Conservation (phyloP, 257 asterid species). For the Ehretia macrophylla region DNA sequence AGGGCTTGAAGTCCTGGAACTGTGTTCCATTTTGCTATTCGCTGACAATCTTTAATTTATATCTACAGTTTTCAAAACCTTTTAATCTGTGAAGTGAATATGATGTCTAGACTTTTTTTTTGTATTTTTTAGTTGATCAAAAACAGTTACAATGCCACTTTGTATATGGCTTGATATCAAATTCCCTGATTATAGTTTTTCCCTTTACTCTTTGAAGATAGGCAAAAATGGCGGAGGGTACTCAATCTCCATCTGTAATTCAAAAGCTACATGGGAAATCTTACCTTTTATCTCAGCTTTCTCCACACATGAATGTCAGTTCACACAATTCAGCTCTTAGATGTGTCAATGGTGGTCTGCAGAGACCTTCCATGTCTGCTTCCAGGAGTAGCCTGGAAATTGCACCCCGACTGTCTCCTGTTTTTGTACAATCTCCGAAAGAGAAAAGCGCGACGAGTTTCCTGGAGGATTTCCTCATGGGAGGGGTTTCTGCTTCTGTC, state of each 20-base stretch:
- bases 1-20: no score
- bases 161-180: neutral
- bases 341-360: slow-evolving; percentile 7
- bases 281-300: slow-evolving; percentile 2
- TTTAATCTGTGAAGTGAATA: no score
- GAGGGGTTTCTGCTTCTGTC: slow-evolving; percentile 31
- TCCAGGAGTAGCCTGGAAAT: slow-evolving; percentile 3
- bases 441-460: slow-evolving; percentile 15
- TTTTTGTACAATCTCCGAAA: slow-evolving; percentile 14
- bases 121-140: no score
- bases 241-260: slow-evolving; percentile 9
- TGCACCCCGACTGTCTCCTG: neutral
- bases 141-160: no score
- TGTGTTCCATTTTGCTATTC: no score
- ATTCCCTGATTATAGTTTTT: neutral
- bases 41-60: no score
- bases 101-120: no score
- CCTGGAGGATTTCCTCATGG: slow-evolving; percentile 23
- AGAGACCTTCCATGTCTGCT: slow-evolving; percentile 3
- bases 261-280: slow-evolving; percentile 11
- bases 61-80: no score
- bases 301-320: slow-evolving; percentile 5
- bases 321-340: neutral
- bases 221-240: neutral
- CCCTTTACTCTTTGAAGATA: neutral